A percentile compares a stretch with the other conserved stretches of the same genome.
Evolutionary conservation across 805 yeast species (phyloP).

Genomic region (Teunomyces stri): DNA sequence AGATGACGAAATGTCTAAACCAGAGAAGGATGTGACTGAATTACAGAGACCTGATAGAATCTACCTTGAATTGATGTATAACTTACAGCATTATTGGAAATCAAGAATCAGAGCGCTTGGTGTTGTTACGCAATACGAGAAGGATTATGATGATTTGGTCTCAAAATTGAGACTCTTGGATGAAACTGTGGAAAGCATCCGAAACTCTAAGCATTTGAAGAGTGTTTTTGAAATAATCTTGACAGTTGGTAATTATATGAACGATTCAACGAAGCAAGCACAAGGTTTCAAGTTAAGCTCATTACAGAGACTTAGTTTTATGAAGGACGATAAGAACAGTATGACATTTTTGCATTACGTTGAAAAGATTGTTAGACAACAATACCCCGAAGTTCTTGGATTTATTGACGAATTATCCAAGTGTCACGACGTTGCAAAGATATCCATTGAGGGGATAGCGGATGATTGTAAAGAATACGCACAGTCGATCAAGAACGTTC

Average conservation of each 20-base stretch:
- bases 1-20: constrained; percentile 26
- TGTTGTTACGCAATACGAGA: constrained; percentile 54
- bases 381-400: constrained; percentile 61
- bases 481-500: constrained; percentile 49
- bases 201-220: constrained; percentile 51
- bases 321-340: constrained; percentile 68
- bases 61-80: constrained; percentile 64
- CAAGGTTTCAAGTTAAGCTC: constrained; percentile 70
- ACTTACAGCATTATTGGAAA: constrained; percentile 69
- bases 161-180: constrained; percentile 57
- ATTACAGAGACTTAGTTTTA: constrained; percentile 63
- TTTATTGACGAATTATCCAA: constrained; percentile 60
- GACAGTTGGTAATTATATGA: constrained; percentile 78
- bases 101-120: constrained; percentile 64
- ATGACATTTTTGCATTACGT: constrained; percentile 73
- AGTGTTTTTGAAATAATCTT: constrained; percentile 63
- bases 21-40: constrained; percentile 54
- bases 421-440: constrained; percentile 53
- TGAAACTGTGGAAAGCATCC: constrained; percentile 53
- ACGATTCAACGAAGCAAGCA: constrained; percentile 64
- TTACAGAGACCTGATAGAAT: constrained; percentile 70
- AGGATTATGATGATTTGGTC: constrained; percentile 63
- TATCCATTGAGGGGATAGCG: constrained; percentile 61
- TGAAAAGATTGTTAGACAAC: constrained; percentile 61
- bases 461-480: constrained; percentile 57